Conservation (phyloP, 1,139 yeast species). For the Candida tunisiensis region DNA sequence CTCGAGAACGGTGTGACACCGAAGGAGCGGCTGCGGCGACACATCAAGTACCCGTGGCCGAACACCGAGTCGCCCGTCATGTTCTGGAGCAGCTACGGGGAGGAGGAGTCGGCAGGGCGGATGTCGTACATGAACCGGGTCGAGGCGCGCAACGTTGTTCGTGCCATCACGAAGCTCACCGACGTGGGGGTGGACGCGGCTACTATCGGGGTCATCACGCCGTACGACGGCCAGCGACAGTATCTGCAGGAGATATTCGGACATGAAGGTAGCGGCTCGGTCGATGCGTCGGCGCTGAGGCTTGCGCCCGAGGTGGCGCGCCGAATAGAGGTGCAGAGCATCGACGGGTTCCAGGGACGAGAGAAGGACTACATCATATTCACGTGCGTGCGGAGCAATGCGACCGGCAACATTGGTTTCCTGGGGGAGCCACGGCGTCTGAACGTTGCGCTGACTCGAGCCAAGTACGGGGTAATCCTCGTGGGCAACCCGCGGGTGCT, state of each 20-base stretch:
- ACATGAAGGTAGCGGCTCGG: too few species aligned
- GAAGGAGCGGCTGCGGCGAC: slow-evolving; percentile 42
- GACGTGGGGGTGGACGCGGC: slow-evolving; percentile 65
- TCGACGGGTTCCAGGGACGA: slow-evolving; percentile 93
- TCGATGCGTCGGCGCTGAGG: too few species aligned
- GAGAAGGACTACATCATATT: slow-evolving; percentile 83
- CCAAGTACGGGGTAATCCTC: slow-evolving; percentile 68
- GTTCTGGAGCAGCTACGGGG: slow-evolving; percentile 87
- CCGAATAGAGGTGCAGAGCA: slow-evolving; percentile 79
- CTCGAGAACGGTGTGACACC: slow-evolving; percentile 82
- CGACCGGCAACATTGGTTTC: slow-evolving; percentile 69
- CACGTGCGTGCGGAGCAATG: slow-evolving; percentile 87
- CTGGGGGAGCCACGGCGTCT: slow-evolving; percentile 79
- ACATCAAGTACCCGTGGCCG: slow-evolving; percentile 79
- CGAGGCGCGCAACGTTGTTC: slow-evolving; percentile 85
- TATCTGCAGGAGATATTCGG: slow-evolving; percentile 67
- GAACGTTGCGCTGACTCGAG: slow-evolving; percentile 87
- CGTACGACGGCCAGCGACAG: slow-evolving; percentile 89
- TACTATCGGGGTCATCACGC: slow-evolving; percentile 86
- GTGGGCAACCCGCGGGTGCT: slow-evolving; percentile 77
- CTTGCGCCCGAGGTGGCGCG: slow-evolving; percentile 48
- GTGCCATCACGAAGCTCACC: slow-evolving; percentile 55
- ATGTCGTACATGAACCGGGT: slow-evolving; percentile 75
- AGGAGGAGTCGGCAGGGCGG: slow-evolving; percentile 77
- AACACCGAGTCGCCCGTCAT: slow-evolving; percentile 70